Evolutionary conservation across 2,329 filamentous ascomycete genomes (phyloP).

Genomic region (Pseudopyricularia cyperi): DNA sequence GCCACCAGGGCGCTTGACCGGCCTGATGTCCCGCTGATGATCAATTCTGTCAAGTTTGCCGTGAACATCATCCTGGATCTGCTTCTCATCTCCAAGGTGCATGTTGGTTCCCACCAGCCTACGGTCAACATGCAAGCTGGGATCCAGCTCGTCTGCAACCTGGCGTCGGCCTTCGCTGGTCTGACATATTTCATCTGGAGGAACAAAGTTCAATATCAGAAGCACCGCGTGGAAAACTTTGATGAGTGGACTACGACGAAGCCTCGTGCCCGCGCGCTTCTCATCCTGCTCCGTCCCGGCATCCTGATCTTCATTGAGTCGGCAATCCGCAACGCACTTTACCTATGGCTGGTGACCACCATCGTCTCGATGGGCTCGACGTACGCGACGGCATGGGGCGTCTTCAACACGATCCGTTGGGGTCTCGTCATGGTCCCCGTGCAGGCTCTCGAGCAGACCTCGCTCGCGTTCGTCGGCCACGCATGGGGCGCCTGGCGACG

Average conservation of each 20-base stretch:
- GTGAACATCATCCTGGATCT: constrained; percentile 57
- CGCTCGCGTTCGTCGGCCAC: constrained; percentile 53
- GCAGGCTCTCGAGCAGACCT: constrained; percentile 50
- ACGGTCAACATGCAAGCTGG: constrained; percentile 52
- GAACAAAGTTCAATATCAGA: constrained; percentile 13
- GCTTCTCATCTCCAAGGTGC: constrained; percentile 52
- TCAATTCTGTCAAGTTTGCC: constrained; percentile 49
- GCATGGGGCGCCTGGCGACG: constrained; percentile 43
- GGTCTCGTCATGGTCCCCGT: constrained; percentile 64
- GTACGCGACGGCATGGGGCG: constrained; percentile 60
- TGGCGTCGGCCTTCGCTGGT: constrained; percentile 39
- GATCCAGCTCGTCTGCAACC: constrained; percentile 48
- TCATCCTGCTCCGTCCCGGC: constrained; percentile 41
- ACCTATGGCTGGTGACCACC: constrained; percentile 55
- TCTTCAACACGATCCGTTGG: constrained; percentile 65
- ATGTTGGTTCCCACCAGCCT: constrained; percentile 38
- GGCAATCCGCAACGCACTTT: constrained; percentile 53
- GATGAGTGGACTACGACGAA: constrained; percentile 6
- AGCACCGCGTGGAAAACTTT: constrained; percentile 3
- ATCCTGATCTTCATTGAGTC: constrained; percentile 50
- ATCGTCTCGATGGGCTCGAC: constrained; percentile 50
- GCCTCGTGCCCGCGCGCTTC: constrained; percentile 30
- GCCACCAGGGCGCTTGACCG: constrained; percentile 53
- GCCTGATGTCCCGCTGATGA: constrained; percentile 55
- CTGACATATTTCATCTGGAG: constrained; percentile 45